These are phyloP conservation scores for Candida dubliniensis DNA, from an alignment of 1,139 yeast genomes.

Conservation along the genomic window DNA sequence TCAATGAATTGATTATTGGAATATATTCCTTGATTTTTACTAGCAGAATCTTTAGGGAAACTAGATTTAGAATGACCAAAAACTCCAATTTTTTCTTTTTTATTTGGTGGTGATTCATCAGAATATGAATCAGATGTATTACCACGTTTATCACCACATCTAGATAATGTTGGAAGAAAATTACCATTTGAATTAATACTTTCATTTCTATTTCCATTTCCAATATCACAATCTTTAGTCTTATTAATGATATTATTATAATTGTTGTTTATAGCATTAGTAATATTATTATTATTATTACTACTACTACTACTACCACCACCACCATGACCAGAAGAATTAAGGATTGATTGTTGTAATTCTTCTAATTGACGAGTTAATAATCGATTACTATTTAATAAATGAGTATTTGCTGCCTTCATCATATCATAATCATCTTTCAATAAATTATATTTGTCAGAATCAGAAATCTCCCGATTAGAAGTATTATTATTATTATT, in stretches of 20 bases:
- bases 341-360: too few species aligned
- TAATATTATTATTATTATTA: not conserved
- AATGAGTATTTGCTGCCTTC: slow-evolving; percentile 13
- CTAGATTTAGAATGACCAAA: slow-evolving; percentile 13
- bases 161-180: not conserved
- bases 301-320: not conserved
- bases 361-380: slow-evolving; percentile 6
- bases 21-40: slow-evolving; percentile 14
- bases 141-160: slow-evolving; percentile 9
- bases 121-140: slow-evolving; percentile 10
- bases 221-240: too few species aligned
- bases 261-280: not conserved
- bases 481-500: not conserved
- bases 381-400: slow-evolving; percentile 12
- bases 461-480: not conserved
- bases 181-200: too few species aligned
- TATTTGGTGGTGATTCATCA: slow-evolving; percentile 12
- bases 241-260: too few species aligned
- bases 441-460: slow-evolving; percentile 2
- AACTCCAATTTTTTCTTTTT: slow-evolving; percentile 11
- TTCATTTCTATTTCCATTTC: too few species aligned
- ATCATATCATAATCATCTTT: slow-evolving; percentile 12
- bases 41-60: slow-evolving; percentile 12
- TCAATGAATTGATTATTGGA: slow-evolving; percentile 6
- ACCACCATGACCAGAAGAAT: too few species aligned